Evolutionary conservation across 164 flowering plant species (phyloP), one percentile per base, ranked within the genome.

Genomic region (Magnolia kwangsiensis): DNA sequence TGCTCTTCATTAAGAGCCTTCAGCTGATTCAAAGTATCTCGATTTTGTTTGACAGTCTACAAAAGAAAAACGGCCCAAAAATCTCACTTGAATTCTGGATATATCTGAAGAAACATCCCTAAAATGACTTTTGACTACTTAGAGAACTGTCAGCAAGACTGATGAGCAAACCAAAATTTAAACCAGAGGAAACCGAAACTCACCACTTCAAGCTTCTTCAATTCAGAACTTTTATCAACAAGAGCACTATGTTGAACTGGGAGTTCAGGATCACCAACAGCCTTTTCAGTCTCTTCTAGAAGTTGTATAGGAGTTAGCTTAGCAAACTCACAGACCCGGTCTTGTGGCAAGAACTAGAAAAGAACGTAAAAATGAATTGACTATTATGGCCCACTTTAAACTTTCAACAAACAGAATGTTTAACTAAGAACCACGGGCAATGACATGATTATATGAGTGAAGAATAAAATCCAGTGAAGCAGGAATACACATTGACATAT

Each of bases 241-340:
- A 96, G 94, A 71, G 91, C 83, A 29, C 74, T 80, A 80, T 96
- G 99, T 70, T 85, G 92, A 72, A 89, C 82, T 63, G 99, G 98
- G 50, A 96, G 87, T 72, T 85, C 89, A 76, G 98, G 96, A 83
- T 96, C 93, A 63, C 99, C 98, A 76, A 96, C 93, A 77, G 99
- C 98, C 82, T 93, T 96, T 80, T 96, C 98, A 72, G 99, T 96
- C 82, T 94, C 99, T 77, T 92, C 92, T 64, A 96, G 84, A 80
- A 96, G 96, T 84, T 93, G 93, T 66, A 92, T 87, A 18, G 99
- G 98, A 84, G 92, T 88, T 76, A 96, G 78, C 88, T 94, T 96
- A 13, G 99, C 99, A 88, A 96, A 96, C 85, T 96, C 99, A 82
- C 96, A 91, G 16, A 96, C 99, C 81, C 97, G 86, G 80, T 96